Conservation (phyloP, 352 stramenopile species). For the Phytophthora cajani region DNA sequence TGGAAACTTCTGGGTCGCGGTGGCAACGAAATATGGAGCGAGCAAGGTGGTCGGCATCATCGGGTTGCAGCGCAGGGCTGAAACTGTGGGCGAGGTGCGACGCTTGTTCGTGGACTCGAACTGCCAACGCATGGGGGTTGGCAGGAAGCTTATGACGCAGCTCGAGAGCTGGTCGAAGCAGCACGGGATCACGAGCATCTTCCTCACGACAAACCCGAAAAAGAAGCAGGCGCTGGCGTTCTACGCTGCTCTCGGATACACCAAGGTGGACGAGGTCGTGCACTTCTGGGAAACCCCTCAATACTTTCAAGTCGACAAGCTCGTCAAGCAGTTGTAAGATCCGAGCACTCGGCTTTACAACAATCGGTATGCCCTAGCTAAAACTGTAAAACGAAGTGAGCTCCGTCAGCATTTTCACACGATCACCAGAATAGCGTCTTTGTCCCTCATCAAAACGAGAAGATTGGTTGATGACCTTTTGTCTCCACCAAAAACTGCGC, state of each 20-base stretch:
- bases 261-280: constrained; percentile 15
- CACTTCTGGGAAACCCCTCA: constrained; percentile 19
- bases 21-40: not conserved
- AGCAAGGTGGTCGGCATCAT: constrained; percentile 31
- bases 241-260: constrained; percentile 36
- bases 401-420: no score
- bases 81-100: constrained; percentile 24
- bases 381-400: no score
- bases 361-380: no score
- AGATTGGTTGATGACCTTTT: no score
- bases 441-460: no score
- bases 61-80: constrained; percentile 24
- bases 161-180: constrained; percentile 24
- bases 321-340: constrained; percentile 30
- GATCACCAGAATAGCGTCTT: no score
- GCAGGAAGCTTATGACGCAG: constrained; percentile 24
- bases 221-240: constrained; percentile 14
- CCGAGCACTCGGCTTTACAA: no score
- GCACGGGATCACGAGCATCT: constrained; percentile 21
- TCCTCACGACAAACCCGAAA: constrained; percentile 32
- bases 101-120: constrained; percentile 35
- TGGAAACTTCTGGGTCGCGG: constrained; percentile 40
- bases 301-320: constrained; percentile 27
- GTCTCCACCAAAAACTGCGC: no score
- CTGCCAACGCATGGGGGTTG: constrained; percentile 32